Evolutionary conservation across 352 stramenopile species (phyloP).

Genomic region (Pythium sp.): DNA sequence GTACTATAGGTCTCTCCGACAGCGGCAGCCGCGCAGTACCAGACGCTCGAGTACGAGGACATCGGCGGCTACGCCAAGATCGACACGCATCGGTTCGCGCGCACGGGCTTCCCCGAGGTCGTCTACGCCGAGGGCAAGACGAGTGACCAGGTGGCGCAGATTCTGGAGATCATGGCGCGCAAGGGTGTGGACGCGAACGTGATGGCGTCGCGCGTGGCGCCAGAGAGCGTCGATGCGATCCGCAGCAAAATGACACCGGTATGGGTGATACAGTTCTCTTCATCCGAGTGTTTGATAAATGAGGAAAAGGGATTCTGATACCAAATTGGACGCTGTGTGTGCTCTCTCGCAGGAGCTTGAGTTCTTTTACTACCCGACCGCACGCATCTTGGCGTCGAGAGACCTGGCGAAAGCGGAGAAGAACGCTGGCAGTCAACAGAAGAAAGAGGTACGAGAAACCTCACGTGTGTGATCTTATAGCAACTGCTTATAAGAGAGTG

Average conservation of each 20-base stretch:
- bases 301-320: background rate
- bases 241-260: conserved; percentile 36
- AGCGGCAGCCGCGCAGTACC: conserved; percentile 24
- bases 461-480: background rate
- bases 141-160: conserved; percentile 81
- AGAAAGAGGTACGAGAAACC: background rate
- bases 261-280: background rate
- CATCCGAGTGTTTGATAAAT: background rate
- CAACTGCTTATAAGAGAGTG: background rate
- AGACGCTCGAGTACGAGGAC: conserved; percentile 47
- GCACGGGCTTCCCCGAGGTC: conserved; percentile 95
- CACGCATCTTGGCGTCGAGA: conserved; percentile 69
- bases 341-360: conserved; percentile 24
- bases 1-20: conserved; percentile 27
- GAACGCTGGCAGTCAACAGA: background rate
- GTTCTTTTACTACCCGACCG: conserved; percentile 62
- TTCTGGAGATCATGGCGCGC: conserved; percentile 88
- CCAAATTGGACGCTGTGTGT: background rate
- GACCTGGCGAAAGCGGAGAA: conserved; percentile 14
- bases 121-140: conserved; percentile 95
- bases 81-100: conserved; percentile 81
- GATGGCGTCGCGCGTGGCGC: conserved; percentile 83
- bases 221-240: conserved; percentile 40
- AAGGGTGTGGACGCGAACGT: conserved; percentile 48
- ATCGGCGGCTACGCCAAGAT: conserved; percentile 76